Conservation (phyloP, 805 yeast species). For the Myxozyma neotropica region DNA sequence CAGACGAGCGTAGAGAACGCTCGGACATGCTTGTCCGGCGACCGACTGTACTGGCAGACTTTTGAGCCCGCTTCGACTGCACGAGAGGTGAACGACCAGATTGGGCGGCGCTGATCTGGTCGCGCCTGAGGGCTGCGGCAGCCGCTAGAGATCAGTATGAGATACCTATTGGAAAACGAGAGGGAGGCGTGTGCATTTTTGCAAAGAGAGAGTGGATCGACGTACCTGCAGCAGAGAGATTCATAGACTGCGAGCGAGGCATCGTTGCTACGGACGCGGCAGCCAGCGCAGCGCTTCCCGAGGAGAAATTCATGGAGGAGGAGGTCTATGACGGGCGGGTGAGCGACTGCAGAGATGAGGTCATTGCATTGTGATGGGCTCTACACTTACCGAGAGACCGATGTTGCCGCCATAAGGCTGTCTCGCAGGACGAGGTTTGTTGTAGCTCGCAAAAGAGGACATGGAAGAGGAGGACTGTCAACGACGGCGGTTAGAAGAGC, state of each 20-base stretch:
- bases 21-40: constrained; percentile 28
- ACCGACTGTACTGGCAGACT: neutral
- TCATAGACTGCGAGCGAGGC: constrained; percentile 22
- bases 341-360: neutral
- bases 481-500: neutral
- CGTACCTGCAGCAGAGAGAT: constrained; percentile 31
- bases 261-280: constrained; percentile 21
- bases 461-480: neutral
- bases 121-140: constrained; percentile 27
- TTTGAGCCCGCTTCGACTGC: constrained; percentile 11
- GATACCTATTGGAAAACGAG: neutral
- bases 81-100: constrained; percentile 15
- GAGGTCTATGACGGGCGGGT: constrained; percentile 17
- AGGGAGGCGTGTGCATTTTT: neutral
- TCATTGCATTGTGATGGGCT: neutral
- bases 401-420: constrained; percentile 23
- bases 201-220: neutral
- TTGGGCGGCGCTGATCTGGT: constrained; percentile 13
- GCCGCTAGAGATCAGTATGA: constrained; percentile 24
- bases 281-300: constrained; percentile 10
- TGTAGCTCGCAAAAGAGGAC: neutral
- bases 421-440: neutral
- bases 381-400: constrained; percentile 11
- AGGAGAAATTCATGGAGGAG: constrained; percentile 24
- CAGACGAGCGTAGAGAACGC: constrained; percentile 21